These are phyloP conservation scores for Eucalyptus microcorys DNA, from an alignment of 345 rosid genomes.

Conservation along the genomic window DNA sequence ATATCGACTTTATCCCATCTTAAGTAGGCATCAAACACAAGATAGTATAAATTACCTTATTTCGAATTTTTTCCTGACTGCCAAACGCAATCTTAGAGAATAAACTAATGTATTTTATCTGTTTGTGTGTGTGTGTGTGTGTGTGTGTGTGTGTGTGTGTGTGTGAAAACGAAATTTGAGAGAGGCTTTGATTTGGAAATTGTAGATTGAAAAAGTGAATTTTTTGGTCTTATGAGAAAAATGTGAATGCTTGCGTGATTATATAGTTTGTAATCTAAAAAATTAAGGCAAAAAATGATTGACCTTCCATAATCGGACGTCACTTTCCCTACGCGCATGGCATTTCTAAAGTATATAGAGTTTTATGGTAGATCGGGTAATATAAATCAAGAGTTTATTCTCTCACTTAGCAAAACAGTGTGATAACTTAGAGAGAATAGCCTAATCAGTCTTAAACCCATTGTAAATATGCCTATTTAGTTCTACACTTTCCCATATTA, in stretches of 20 bases:
- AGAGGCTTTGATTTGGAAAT: not conserved
- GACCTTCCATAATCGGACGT: not conserved
- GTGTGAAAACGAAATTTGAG: not conserved
- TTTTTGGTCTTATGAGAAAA: not conserved
- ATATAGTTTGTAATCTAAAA: not conserved
- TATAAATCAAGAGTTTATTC: not conserved
- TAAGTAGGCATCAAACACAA: too few relatives aligned
- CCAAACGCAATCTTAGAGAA: too few relatives aligned
- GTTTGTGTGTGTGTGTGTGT: too few relatives aligned
- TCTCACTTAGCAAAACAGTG: not conserved
- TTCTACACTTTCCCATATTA: not conserved
- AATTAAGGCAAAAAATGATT: not conserved
- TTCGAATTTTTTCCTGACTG: too few relatives aligned
- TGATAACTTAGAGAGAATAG: not conserved
- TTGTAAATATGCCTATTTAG: not conserved
- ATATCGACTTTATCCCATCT: too few relatives aligned
- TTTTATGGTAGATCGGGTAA: not conserved
- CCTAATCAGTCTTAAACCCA: not conserved
- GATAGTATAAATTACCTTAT: accelerated
- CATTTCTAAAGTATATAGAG: not conserved
- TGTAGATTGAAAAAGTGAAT: not conserved
- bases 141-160: too few relatives aligned
- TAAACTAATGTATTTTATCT: too few relatives aligned
- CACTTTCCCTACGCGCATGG: not conserved
- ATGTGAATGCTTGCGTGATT: not conserved